Base-by-base conservation (phyloP, 495 filamentous ascomycete genomes). In the Diplogelasinospora grovesii region DNA sequence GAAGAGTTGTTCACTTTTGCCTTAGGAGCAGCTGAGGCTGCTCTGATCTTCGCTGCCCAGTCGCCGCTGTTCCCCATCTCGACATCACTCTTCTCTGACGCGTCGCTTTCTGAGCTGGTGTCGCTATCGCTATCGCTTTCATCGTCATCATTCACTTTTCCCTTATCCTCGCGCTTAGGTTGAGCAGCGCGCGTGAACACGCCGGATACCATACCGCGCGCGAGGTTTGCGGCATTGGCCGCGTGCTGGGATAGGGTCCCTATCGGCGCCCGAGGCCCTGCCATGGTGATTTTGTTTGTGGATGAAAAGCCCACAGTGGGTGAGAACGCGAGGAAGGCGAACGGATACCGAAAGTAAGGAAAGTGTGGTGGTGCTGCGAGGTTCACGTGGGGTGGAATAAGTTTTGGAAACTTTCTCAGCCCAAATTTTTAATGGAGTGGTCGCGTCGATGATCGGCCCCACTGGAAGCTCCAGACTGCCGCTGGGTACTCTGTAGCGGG, bases 191-290 rank as follows among this genome's bases (percentile, higher is more conserved):
- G 35, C 8, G 43, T 39, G 34, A 48, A 51, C 35, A 41, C 31
- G 23, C 34, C 35, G 27, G 44, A 32, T 27, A 42, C 36, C 38
- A 53, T 54, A 27, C 29, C 39, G 39, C 50, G 50, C 24, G 42
- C 48, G 14, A 64, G 49, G 32, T 30, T 50, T 3, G 59, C 55
- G 8, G 48, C 52, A 1, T 42, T 50, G 11, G 48, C 36, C 18
- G 50, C 49, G 39, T 65, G 62, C 37, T 59, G 54, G 5, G 39
- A 43, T 8, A 61, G 47, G 18, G 52, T 56, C 36, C 53, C 54
- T 40, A 61, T 37, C 47, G 50, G 58, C 37, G 55, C 56, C 36
- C 48, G 51, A 20, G 60, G 57, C 45, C 56, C 55, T 32, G 57
- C 50, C 61, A 65, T 65, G 11, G 43, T 37, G 40, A 26, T 43